Evolutionary conservation across 305 asterid genomes (phyloP).

Genomic region (Fraxinus xanthoxyloides): DNA sequence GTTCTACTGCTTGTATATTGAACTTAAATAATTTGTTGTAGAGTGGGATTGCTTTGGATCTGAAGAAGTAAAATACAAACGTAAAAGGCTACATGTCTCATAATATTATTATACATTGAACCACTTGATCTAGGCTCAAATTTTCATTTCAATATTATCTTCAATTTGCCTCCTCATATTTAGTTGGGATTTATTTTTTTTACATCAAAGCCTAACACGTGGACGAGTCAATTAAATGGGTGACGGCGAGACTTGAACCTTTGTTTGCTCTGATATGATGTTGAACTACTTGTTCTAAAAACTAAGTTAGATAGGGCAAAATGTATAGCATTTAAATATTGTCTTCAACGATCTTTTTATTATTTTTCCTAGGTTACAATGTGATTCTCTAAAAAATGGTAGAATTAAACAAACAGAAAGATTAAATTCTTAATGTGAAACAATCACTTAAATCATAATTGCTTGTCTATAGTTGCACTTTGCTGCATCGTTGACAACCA

Average conservation of each 20-base stretch:
- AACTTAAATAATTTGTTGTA: background rate
- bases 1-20: slow-evolving; percentile 4
- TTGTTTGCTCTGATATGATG: background rate
- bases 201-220: background rate
- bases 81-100: slow-evolving; percentile 11
- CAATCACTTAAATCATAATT: slow-evolving; percentile 14
- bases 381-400: slow-evolving; percentile 6
- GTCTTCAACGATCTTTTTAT: background rate
- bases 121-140: background rate
- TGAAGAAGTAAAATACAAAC: slow-evolving; percentile 14
- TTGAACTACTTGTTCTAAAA: background rate
- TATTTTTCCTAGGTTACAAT: slow-evolving; percentile 7
- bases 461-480: background rate
- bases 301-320: background rate
- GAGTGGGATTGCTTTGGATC: slow-evolving; percentile 20
- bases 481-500: background rate
- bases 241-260: background rate
- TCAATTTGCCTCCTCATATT: background rate
- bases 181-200: background rate
- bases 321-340: background rate
- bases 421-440: slow-evolving; percentile 6
- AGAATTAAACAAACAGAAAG: slow-evolving; percentile 10
- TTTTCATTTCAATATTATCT: background rate
- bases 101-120: background rate
- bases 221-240: background rate